Evolutionary conservation across 2,329 filamentous ascomycete species (phyloP).

Genomic region (Volutella citrinella): DNA sequence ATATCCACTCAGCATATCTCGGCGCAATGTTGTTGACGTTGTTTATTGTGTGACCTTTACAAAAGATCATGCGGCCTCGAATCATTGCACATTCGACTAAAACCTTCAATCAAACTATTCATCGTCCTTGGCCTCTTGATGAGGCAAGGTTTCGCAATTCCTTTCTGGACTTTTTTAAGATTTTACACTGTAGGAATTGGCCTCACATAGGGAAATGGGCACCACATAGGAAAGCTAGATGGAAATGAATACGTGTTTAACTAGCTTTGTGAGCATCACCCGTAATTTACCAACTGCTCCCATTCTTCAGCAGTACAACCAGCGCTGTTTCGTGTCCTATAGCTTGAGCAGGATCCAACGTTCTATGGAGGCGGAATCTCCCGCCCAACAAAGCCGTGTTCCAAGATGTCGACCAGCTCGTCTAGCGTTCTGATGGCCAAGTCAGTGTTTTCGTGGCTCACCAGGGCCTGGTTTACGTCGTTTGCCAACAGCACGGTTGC

Average conservation of each 20-base stretch:
- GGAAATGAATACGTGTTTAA: constrained; percentile 19
- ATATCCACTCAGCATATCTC: constrained; percentile 31
- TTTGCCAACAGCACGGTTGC: constrained; percentile 88
- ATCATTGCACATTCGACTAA: constrained; percentile 20
- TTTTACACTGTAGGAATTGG: constrained; percentile 17
- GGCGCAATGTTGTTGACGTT: constrained; percentile 29
- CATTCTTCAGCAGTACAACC: no score
- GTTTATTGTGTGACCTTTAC: constrained; percentile 20
- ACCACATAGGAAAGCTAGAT: constrained; percentile 22
- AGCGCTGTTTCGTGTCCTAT: not conserved
- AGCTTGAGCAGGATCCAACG: no score
- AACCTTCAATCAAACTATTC: no score
- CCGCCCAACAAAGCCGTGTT: constrained; percentile 67
- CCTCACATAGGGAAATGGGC: constrained; percentile 16
- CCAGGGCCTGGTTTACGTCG: constrained; percentile 71
- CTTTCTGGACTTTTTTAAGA: constrained; percentile 17
- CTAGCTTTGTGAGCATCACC: constrained; percentile 5
- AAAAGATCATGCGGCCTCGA: constrained; percentile 18
- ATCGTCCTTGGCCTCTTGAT: constrained; percentile 14
- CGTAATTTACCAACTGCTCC: no score
- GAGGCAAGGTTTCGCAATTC: constrained; percentile 15
- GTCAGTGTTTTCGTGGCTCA: constrained; percentile 73
- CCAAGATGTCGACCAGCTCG: constrained; percentile 72
- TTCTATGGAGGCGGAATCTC: no score
- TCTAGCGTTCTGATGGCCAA: constrained; percentile 69